Base-by-base conservation (phyloP, 2,329 filamentous ascomycete genomes). In the Tetracladium maxilliforme region DNA sequence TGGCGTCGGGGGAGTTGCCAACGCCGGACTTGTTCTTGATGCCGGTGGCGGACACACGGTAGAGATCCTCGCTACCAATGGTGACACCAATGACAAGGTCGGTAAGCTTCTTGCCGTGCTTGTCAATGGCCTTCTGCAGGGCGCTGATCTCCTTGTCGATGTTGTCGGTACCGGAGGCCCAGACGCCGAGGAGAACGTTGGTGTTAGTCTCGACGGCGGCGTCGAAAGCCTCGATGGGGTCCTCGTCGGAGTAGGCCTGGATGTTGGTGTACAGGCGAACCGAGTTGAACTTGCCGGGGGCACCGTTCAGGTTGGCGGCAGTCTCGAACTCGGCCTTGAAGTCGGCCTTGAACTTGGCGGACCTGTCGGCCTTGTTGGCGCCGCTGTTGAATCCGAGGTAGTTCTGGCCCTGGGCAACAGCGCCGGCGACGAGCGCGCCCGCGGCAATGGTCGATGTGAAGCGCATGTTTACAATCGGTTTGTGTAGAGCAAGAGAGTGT, bases 311-410 rank as follows among this genome's bases (percentile, higher is more conserved):
- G 24, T 50, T 50, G 10, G 54, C 51, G 38, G 78, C 75, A 4
- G 62, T 55, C 34, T 61, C 67, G 62, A 82, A 82, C 51, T 79
- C 68, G 40, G 62, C 54, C 55, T 79, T 68, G 49, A 77, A 86
- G 44, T 80, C 72, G 9, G 58, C 39, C 41, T 77, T 64, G 26
- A 40, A 38, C 54, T 79, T 78, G 42, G 59, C 50, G 17, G 60
- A 50, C 32, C 71, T 64, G 38, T 70, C 65, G 23, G 59, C 63
- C 42, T 71, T 70, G 31, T 61, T 61, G 29, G 63, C 58, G 34
- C 73, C 76, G 35, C 79, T 82, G 61, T 82, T 82, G 68, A 82
- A 82, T 38, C 79, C 79, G 33, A 68, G 60, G 46, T 22, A 22
- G 21, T 22, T 22, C 11, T 22, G 8, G 7, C n/a, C 7, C 21